Base-by-base conservation (phyloP, 2,329 filamentous ascomycete genomes). In the Cladosporium velox region DNA sequence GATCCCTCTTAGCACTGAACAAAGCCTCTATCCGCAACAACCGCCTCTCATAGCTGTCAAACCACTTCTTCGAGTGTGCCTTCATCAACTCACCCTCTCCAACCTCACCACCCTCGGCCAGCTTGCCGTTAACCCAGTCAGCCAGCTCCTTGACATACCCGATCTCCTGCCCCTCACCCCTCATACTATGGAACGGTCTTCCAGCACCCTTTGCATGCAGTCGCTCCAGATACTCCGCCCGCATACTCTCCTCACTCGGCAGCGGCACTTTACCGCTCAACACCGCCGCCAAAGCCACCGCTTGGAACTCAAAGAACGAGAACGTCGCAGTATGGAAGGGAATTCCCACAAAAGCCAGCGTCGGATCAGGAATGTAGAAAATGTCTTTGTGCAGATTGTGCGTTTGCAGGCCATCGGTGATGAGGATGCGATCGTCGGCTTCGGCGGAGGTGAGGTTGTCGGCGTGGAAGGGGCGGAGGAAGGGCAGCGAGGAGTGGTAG, bases 381-480 rank as follows among this genome's bases (percentile, higher is more conserved):
- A 91, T 87, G 72, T 91, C 89, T 66, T 86, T 86, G 79, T 91
- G 86, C 1, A 91, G 78, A 69, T 91, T 91, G 71, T 91, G 89
- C 2, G 81, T 74, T 73, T 87, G 85, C 14, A 82, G 82, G 1
- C 89, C 89, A 54, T 90, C 87, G 0, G 86, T 91, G 4, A 91
- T 85, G 0, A 92, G 78, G 0, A 86, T 75, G 0, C 74, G 78
- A 0, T 86, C 81, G 44, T 83, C 79, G 0, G 87, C 87, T 0
- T 85, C 72, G 1, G 82, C 75, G 0, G 80, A 76, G 0, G 77
- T 60, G 0, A 77, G 77, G 15, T 76, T 67, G 80, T 85, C 80
- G 66, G 80, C 72, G 75, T 84, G 83, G 21, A 84, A 79, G 11
- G 84, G 75, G 0, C 78, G 74, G 0, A 92, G 79, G 70, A 91